Evolutionary conservation across 192 early-diverging fungal species (phyloP), one percentile per base, ranked within the genome.

Genomic region (Allomyces macrogynus): DNA sequence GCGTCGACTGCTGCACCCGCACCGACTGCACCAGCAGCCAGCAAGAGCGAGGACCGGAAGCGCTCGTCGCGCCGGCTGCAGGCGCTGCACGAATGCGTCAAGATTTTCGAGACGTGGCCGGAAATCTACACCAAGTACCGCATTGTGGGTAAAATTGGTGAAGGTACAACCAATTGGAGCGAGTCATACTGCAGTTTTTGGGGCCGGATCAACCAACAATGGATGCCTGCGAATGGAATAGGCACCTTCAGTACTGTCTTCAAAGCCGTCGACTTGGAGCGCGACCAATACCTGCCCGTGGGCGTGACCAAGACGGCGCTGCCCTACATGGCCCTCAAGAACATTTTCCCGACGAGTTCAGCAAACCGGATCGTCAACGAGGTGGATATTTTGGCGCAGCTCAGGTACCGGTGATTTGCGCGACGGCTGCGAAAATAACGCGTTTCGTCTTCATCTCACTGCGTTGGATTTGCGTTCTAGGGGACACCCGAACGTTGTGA

Each of bases 171-270:
- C n/a, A 43, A 8, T 5, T 10, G 12, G 43, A 27, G 4, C 26
- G 26, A 27, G n/a, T n/a, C n/a, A n/a, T n/a, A n/a, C n/a, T n/a
- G n/a, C n/a, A n/a, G n/a, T n/a, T n/a, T n/a, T n/a, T n/a, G n/a
- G n/a, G n/a, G n/a, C 26, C 26, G 2, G 26, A 27, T 40, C 62
- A 43, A 57, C 49, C 57, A 14, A 66, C 22, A 14, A 5, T 32
- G 16, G 24, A 9, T 60, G 14, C n/a, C 43, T 22, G n/a, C n/a
- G n/a, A n/a, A n/a, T n/a, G n/a, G n/a, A n/a, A n/a, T 65, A 87
- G 88, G 93, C 14, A 94, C 92, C 0, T 97, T 94, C 68, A 89
- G 87, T 68, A 84, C 86, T 0, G 93, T 97, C 4, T 97, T 94
- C 75, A 91, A 87, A 68, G 91, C 92, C 4, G 68, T 89, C 16